Conservation (phyloP, 257 asterid genomes). For the Forsythia suspensa region DNA sequence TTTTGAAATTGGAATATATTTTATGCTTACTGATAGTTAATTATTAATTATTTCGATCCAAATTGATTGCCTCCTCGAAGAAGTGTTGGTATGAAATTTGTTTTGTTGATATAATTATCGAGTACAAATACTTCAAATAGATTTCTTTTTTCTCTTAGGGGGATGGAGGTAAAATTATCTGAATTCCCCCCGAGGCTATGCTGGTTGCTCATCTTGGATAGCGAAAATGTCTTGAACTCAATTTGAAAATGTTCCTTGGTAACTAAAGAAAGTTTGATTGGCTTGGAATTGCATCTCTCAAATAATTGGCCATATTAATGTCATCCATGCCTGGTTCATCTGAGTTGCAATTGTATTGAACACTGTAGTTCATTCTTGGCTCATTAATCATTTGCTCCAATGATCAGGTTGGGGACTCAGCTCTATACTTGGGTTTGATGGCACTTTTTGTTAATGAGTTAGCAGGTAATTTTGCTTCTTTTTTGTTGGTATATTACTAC, state of each 20-base stretch:
- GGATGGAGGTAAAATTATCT: background rate
- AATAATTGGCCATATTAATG: background rate
- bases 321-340: too few relatives aligned
- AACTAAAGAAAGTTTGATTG: background rate
- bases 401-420: slow-evolving; percentile 91
- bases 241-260: background rate
- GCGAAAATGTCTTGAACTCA: background rate
- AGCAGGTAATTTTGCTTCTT: slow-evolving; percentile 51
- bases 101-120: background rate
- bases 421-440: slow-evolving; percentile 83
- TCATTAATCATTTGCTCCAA: slow-evolving; percentile 21
- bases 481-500: background rate
- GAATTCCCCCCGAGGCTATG: background rate
- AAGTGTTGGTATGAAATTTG: background rate
- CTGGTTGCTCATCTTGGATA: background rate
- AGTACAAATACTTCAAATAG: background rate
- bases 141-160: background rate
- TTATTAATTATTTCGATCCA: background rate
- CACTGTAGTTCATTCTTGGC: slow-evolving; percentile 16
- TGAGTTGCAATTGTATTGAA: background rate
- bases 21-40: background rate
- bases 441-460: slow-evolving; percentile 81
- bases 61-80: background rate
- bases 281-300: background rate
- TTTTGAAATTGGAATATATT: slow-evolving; percentile 8